Conservation (phyloP, 176 grass and related monocot species). For the Oryza brachyantha region DNA sequence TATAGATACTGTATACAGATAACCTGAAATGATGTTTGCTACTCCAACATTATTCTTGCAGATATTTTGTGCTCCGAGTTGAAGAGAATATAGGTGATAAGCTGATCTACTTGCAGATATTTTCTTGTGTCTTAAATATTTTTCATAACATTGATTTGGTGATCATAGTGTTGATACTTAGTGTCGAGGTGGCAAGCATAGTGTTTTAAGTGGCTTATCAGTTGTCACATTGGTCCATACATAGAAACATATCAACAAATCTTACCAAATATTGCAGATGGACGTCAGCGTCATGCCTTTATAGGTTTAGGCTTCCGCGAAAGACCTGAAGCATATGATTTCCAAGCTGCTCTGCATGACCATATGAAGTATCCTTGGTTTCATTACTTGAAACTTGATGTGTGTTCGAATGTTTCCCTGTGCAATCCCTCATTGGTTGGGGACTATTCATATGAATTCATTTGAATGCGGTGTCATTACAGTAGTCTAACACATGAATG, state of each 20-base stretch:
- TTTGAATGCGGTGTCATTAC: neutral
- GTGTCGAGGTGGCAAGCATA: constrained; percentile 1
- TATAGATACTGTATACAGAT: constrained; percentile 8
- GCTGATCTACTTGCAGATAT: constrained; percentile 22
- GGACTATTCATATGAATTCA: constrained; percentile 8
- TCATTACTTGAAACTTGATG: constrained; percentile 26
- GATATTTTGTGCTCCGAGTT: constrained; percentile 91
- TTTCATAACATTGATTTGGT: constrained; percentile 4
- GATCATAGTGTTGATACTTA: constrained; percentile 20
- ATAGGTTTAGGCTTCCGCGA: constrained; percentile 97
- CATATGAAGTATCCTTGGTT: constrained; percentile 92
- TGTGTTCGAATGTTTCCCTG: neutral
- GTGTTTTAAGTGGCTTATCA: neutral
- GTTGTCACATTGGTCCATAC: neutral
- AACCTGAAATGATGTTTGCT: constrained; percentile 29
- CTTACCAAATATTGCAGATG: constrained; percentile 50
- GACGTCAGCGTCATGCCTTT: constrained; percentile 85
- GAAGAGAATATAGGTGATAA: constrained; percentile 91
- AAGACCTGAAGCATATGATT: constrained; percentile 98
- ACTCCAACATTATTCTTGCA: constrained; percentile 33
- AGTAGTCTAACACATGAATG: neutral
- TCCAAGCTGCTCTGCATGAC: constrained; percentile 98
- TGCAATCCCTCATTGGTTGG: neutral
- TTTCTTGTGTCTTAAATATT: constrained; percentile 6
- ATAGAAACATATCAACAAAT: constrained; percentile 25